Conservation (phyloP, 2,329 filamentous ascomycete genomes). For the Penicillium oxalicum region DNA sequence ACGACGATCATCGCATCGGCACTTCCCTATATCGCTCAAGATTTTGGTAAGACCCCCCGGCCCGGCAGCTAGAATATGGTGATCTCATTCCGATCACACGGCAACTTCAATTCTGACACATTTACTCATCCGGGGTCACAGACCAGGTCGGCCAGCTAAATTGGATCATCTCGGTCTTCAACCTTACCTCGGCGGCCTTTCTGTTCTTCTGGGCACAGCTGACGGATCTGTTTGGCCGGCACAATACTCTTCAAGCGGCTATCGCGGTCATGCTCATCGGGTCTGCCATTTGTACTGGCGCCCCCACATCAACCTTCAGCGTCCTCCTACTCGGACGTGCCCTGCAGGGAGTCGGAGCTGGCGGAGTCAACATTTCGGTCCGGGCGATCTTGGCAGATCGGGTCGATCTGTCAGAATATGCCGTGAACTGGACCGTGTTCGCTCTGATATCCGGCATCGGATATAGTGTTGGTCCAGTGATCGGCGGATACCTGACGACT, state of each 20-base stretch:
- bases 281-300: constrained; percentile 55
- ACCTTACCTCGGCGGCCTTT: constrained; percentile 60
- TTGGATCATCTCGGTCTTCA: constrained; percentile 66
- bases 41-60: constrained; percentile 48
- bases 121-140: constrained; percentile 12
- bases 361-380: constrained; percentile 56
- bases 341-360: constrained; percentile 57
- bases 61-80: no score
- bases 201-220: constrained; percentile 62
- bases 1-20: constrained; percentile 59
- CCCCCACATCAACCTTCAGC: constrained; percentile 45
- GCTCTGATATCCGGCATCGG: constrained; percentile 54
- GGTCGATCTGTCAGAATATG: constrained; percentile 56
- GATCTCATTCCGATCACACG: no score
- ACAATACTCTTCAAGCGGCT: constrained; percentile 52
- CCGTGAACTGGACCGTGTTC: constrained; percentile 58
- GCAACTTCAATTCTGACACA: neutral
- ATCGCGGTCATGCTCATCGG: constrained; percentile 55
- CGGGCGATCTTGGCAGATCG: constrained; percentile 61
- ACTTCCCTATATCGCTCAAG: constrained; percentile 56
- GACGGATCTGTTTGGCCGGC: constrained; percentile 60
- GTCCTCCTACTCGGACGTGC: constrained; percentile 59
- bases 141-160: constrained; percentile 55
- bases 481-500: constrained; percentile 14
- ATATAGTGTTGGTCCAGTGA: constrained; percentile 29